Conservation (phyloP, 441 rosid genomes). For the Gossypium schwendimanii region DNA sequence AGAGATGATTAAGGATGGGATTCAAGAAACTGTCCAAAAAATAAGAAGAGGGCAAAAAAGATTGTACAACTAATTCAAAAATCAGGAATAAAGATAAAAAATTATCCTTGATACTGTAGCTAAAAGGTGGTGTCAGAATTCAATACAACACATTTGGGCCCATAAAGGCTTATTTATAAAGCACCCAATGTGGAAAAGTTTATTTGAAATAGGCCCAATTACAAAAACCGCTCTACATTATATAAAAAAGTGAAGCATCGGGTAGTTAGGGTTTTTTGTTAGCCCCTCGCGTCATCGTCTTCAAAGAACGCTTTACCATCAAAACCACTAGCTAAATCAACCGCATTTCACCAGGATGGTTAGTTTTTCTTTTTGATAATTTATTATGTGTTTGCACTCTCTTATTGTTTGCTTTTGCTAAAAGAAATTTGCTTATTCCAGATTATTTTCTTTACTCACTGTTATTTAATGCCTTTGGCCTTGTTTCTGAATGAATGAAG, state of each 20-base stretch:
- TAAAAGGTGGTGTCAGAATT: background rate
- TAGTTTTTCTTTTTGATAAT: background rate
- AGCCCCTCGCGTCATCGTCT: background rate
- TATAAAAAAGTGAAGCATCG: background rate
- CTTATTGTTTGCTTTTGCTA: no score
- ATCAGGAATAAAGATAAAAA: no score
- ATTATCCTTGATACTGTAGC: no score
- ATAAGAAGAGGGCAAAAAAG: no score
- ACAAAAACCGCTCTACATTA: background rate
- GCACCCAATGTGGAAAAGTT: background rate
- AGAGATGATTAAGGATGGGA: no score
- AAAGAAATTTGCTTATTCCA: no score
- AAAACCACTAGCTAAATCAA: background rate
- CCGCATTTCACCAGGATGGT: slow-evolving; percentile 8
- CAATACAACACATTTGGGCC: background rate
- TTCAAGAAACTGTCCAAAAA: no score
- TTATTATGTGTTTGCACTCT: background rate
- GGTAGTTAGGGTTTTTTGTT: background rate
- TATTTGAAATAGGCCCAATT: background rate
- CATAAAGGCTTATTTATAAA: background rate
- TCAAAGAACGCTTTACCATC: background rate
- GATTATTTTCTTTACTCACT: no score
- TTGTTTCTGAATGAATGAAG: background rate
- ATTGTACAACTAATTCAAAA: no score
- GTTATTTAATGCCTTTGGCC: no score